A percentile compares a stretch with the other conserved stretches of the same genome.
These are phyloP conservation scores for Trichomonas vaginalis DNA, from an alignment of 208 protist species.

Conservation along the genomic window DNA sequence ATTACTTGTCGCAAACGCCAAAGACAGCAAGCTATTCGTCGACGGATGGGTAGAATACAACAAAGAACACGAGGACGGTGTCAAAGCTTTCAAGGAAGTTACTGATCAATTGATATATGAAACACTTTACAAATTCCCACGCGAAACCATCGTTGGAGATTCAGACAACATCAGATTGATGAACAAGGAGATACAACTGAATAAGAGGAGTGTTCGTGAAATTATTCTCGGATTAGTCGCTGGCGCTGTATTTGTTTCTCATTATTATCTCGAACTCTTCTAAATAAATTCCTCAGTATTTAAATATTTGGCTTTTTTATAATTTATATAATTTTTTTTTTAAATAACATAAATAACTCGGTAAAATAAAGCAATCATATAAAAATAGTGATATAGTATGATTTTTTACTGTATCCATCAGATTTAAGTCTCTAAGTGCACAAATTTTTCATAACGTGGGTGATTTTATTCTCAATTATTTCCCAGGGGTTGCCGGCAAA, in stretches of 20 bases:
- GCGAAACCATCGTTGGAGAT: neutral
- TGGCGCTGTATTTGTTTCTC: neutral
- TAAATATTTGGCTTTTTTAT: too few species aligned
- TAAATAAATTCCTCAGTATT: neutral
- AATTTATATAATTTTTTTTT: too few species aligned
- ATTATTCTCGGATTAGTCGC: neutral
- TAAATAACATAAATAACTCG: too few species aligned
- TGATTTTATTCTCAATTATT: too few species aligned
- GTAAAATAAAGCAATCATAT: too few species aligned
- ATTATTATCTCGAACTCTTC: neutral
- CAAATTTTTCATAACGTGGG: too few species aligned
- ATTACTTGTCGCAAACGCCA: neutral
- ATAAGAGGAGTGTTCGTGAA: neutral
- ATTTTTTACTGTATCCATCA: too few species aligned
- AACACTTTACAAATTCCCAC: neutral
- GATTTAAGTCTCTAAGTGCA: too few species aligned
- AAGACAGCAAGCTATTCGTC: neutral
- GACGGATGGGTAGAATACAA: neutral
- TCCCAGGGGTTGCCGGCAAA: too few species aligned
- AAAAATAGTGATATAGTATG: too few species aligned
- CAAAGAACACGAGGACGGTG: neutral
- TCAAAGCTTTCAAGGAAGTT: neutral
- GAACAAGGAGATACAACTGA: neutral
- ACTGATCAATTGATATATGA: neutral
- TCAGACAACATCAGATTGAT: neutral